These are phyloP conservation scores for Solanum chmielewskii DNA, from an alignment of 257 asterid species.

Conservation along the genomic window DNA sequence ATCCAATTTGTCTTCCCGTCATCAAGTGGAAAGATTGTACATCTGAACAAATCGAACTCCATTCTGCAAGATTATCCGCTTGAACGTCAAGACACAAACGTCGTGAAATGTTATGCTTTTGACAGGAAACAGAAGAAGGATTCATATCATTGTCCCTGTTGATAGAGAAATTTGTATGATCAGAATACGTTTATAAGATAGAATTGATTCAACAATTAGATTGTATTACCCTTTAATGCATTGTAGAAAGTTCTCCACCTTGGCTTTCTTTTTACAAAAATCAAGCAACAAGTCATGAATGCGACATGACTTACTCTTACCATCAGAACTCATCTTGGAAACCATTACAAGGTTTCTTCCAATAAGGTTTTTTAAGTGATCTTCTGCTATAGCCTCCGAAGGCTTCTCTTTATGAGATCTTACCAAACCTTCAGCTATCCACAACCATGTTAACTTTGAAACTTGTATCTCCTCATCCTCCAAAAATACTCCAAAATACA, in stretches of 20 bases:
- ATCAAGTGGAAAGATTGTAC: not conserved
- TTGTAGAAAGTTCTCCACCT: not conserved
- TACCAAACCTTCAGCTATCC: constrained; percentile 5
- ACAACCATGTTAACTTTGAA: not conserved
- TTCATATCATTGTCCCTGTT: not conserved
- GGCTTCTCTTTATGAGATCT: not conserved
- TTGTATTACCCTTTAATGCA: not conserved
- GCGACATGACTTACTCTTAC: not conserved
- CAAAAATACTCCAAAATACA: not conserved
- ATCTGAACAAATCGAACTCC: not conserved
- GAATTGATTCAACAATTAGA: not conserved
- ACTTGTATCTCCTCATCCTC: not conserved
- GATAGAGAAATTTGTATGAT: not conserved
- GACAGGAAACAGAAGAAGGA: not conserved
- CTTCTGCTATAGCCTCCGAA: not conserved
- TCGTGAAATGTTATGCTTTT: not conserved
- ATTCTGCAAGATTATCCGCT: not conserved
- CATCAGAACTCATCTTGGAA: not conserved
- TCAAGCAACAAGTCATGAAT: constrained; percentile 1
- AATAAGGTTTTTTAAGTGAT: not conserved
- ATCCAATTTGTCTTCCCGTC: not conserved
- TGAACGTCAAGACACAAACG: not conserved
- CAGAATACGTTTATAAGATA: not conserved
- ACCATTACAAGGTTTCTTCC: not conserved
- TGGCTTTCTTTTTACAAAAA: not conserved